These are phyloP conservation scores for Nicotiana noctiflora DNA, from an alignment of 257 asterid genomes.

Conservation along the genomic window DNA sequence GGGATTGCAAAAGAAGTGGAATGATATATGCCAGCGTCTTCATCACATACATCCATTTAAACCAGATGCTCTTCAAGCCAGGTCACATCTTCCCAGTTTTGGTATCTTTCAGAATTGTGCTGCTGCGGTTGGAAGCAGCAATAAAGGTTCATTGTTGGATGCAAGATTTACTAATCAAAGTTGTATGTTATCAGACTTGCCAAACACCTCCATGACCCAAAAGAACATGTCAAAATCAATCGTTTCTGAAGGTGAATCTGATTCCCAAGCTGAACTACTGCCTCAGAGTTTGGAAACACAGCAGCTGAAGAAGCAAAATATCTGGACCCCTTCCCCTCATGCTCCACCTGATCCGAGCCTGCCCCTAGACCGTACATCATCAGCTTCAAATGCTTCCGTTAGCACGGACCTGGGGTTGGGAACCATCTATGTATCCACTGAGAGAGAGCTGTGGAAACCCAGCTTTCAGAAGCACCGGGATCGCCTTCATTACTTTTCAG, in stretches of 20 bases:
- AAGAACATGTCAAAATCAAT: constrained; percentile 20
- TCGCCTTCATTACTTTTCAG: constrained; percentile 18
- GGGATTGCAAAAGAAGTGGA: constrained; percentile 75
- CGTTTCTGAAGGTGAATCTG: constrained; percentile 14
- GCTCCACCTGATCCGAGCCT: constrained; percentile 16
- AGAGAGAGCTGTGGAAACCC: constrained; percentile 25
- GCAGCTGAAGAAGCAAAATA: constrained; percentile 19
- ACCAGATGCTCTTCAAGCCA: constrained; percentile 26
- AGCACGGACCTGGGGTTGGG: constrained; percentile 85
- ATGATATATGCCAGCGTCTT: constrained; percentile 69
- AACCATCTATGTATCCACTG: constrained; percentile 35
- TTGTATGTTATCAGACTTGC: constrained; percentile 27
- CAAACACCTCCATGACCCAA: constrained; percentile 18
- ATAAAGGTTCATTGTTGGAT: constrained; percentile 19
- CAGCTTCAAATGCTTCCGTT: constrained; percentile 34
- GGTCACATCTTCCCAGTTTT: constrained; percentile 23
- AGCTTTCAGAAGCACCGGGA: constrained; percentile 22
- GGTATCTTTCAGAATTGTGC: constrained; percentile 24
- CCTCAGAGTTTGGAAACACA: constrained; percentile 16
- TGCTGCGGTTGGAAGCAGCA: constrained; percentile 21
- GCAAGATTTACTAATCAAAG: constrained; percentile 23
- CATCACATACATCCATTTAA: constrained; percentile 40
- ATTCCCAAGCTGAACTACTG: constrained; percentile 27
- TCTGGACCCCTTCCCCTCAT: constrained; percentile 12
- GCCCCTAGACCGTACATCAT: constrained; percentile 19